Percentiles rank a stretch among this genome's conserved stretches.
Evolutionary conservation across 1,139 yeast genomes (phyloP).

Genomic region (Suhomyces ambrosiae): DNA sequence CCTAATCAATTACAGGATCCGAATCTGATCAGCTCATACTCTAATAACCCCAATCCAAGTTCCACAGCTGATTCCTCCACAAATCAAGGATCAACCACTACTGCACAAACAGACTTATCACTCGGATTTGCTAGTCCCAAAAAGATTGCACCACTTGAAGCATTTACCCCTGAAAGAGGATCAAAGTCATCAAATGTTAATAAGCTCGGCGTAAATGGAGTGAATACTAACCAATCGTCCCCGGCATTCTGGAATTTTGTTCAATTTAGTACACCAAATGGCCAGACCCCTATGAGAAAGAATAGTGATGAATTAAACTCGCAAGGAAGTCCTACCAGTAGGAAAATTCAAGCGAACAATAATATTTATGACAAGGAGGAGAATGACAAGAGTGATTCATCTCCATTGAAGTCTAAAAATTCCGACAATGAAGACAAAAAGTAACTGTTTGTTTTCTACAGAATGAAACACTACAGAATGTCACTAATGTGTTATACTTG

Average conservation of each 20-base stretch:
- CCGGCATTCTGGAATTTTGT: slow-evolving; percentile 82
- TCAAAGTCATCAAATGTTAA: slow-evolving; percentile 31
- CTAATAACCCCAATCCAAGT: slow-evolving; percentile 8
- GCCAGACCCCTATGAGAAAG: slow-evolving; percentile 47
- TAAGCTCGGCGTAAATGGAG: slow-evolving; percentile 18
- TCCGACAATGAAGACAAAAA: slow-evolving; percentile 12
- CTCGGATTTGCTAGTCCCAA: slow-evolving; percentile 53
- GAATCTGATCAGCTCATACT: slow-evolving; percentile 8
- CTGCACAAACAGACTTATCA: slow-evolving; percentile 35
- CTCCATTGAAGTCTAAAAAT: slow-evolving; percentile 21
- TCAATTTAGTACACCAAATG: slow-evolving; percentile 71
- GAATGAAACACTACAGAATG: slow-evolving; percentile 1
- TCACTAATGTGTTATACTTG: slow-evolving; percentile 4
- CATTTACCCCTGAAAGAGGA: slow-evolving; percentile 83
- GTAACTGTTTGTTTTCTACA: not conserved
- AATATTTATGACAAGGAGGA: slow-evolving; percentile 15
- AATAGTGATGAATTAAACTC: slow-evolving; percentile 41
- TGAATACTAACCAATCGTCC: slow-evolving; percentile 49
- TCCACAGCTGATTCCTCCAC: slow-evolving; percentile 15
- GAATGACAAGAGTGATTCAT: slow-evolving; percentile 18
- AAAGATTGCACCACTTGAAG: slow-evolving; percentile 68
- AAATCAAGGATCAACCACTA: slow-evolving; percentile 17
- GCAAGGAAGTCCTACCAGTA: slow-evolving; percentile 44
- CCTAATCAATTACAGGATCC: slow-evolving; percentile 12
- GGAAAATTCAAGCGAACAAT: slow-evolving; percentile 22